A percentile compares a stretch with the other conserved stretches of the same genome.
These are phyloP conservation scores for Picocystis salinarum DNA, from an alignment of 139 green algal species.

Conservation along the genomic window DNA sequence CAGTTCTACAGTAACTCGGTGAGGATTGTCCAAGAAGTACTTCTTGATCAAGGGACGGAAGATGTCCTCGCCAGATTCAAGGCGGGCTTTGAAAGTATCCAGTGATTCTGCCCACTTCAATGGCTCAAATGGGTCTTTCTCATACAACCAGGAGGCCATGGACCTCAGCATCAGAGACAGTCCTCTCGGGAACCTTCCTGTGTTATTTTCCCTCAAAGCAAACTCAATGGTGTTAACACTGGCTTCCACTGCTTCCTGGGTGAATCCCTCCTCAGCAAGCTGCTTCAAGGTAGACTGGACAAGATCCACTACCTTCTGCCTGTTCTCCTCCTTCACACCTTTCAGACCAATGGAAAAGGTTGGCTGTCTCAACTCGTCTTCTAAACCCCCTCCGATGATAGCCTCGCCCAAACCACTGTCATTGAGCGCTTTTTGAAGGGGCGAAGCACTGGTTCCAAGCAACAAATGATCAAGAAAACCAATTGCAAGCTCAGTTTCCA, in stretches of 20 bases:
- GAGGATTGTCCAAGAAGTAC: slow-evolving; percentile 77
- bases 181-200: slow-evolving; percentile 80
- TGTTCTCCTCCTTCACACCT: slow-evolving; percentile 44
- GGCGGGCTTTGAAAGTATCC: slow-evolving; percentile 61
- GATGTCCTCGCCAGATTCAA: slow-evolving; percentile 61
- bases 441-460: slow-evolving; percentile 69
- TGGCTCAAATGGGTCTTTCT: slow-evolving; percentile 70
- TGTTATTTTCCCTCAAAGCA: slow-evolving; percentile 96
- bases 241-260: slow-evolving; percentile 56
- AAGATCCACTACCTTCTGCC: slow-evolving; percentile 64
- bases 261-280: slow-evolving; percentile 52
- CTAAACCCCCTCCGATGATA: slow-evolving; percentile 75
- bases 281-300: slow-evolving; percentile 49
- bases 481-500: slow-evolving; percentile 79
- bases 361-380: slow-evolving; percentile 80
- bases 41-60: slow-evolving; percentile 76
- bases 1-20: slow-evolving; percentile 69
- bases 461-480: slow-evolving; percentile 93
- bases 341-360: slow-evolving; percentile 27
- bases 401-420: slow-evolving; percentile 75
- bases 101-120: slow-evolving; percentile 79
- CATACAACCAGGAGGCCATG: slow-evolving; percentile 89
- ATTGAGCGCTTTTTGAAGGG: slow-evolving; percentile 80
- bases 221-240: slow-evolving; percentile 98
- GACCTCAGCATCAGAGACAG: slow-evolving; percentile 88